A percentile compares a stretch with the other conserved stretches of the same genome.
These are phyloP conservation scores for Talaromyces sp. DNA, from an alignment of 2,329 filamentous ascomycete genomes.

Conservation along the genomic window DNA sequence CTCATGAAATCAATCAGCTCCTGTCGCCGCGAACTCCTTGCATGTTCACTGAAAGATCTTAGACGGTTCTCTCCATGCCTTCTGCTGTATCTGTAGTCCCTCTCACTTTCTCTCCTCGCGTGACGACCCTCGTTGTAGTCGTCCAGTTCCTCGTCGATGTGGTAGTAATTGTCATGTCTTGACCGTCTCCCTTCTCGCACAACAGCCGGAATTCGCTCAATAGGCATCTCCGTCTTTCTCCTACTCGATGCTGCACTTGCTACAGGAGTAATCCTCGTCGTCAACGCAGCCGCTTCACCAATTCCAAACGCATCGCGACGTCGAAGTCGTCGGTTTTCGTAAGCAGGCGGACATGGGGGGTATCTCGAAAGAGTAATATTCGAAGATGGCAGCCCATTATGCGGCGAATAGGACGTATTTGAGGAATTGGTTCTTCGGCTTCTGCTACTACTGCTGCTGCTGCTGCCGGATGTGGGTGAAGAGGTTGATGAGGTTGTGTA, in stretches of 20 bases:
- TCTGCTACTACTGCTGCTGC: conserved; percentile 5
- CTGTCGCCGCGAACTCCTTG: conserved; percentile 7
- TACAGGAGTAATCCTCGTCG: background rate
- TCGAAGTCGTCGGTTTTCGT: conserved; percentile 5
- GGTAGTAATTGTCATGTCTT: conserved; percentile 5
- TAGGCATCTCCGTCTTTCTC: background rate
- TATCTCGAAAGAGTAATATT: background rate
- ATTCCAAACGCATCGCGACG: conserved; percentile 9
- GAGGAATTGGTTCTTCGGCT: conserved; percentile 9
- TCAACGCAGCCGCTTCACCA: conserved; percentile 4
- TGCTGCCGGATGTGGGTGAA: conserved; percentile 8
- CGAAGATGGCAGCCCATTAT: background rate
- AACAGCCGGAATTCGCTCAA: conserved; percentile 11
- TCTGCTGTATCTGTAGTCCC: conserved; percentile 8
- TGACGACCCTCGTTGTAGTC: background rate
- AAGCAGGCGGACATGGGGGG: conserved; percentile 8
- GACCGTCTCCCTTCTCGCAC: conserved; percentile 1
- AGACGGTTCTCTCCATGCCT: conserved; percentile 8
- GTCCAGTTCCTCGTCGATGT: background rate
- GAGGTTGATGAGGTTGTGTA: conserved; percentile 7
- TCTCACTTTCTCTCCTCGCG: background rate
- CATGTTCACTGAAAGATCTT: conserved; percentile 14
- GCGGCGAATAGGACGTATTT: conserved; percentile 1
- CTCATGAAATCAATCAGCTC: conserved; percentile 12
- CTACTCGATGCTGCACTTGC: background rate